A percentile compares a stretch with the other conserved stretches of the same genome.
Evolutionary conservation across 2,329 filamentous ascomycete species (phyloP).

Genomic region (Penicillium sp.): DNA sequence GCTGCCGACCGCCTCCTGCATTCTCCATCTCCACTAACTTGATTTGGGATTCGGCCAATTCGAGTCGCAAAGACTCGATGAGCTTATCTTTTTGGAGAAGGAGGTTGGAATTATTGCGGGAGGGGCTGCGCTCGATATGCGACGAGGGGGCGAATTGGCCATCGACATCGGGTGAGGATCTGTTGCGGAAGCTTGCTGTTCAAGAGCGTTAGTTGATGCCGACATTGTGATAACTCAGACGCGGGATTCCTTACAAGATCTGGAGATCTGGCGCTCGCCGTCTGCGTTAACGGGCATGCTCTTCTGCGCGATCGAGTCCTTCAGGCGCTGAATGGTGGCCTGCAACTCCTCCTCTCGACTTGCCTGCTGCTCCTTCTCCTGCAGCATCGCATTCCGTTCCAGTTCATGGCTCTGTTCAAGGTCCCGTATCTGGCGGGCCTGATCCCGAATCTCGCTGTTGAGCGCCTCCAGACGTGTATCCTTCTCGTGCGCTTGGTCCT

Average conservation of each 20-base stretch:
- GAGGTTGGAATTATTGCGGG: slow-evolving; percentile 83
- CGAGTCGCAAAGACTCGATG: slow-evolving; percentile 87
- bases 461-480: slow-evolving; percentile 81
- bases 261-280: slow-evolving; percentile 53
- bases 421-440: slow-evolving; percentile 80
- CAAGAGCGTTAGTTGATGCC: slow-evolving; percentile 19
- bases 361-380: slow-evolving; percentile 87
- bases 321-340: slow-evolving; percentile 83
- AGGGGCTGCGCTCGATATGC: slow-evolving; percentile 83
- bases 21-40: slow-evolving; percentile 95
- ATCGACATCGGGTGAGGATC: slow-evolving; percentile 65
- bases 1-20: slow-evolving; percentile 80
- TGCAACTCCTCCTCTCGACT: slow-evolving; percentile 90
- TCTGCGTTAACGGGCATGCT: slow-evolving; percentile 57
- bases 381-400: slow-evolving; percentile 81
- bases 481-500: slow-evolving; percentile 83
- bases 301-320: slow-evolving; percentile 81
- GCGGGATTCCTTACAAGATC: slow-evolving; percentile 49
- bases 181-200: slow-evolving; percentile 52
- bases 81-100: slow-evolving; percentile 94
- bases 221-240: neutral
- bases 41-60: slow-evolving; percentile 92
- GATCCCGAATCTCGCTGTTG: slow-evolving; percentile 81
- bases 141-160: slow-evolving; percentile 85
- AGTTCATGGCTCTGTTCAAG: slow-evolving; percentile 91